Conservation (phyloP, 2,329 filamentous ascomycete species). For the Metarhizium rileyi region DNA sequence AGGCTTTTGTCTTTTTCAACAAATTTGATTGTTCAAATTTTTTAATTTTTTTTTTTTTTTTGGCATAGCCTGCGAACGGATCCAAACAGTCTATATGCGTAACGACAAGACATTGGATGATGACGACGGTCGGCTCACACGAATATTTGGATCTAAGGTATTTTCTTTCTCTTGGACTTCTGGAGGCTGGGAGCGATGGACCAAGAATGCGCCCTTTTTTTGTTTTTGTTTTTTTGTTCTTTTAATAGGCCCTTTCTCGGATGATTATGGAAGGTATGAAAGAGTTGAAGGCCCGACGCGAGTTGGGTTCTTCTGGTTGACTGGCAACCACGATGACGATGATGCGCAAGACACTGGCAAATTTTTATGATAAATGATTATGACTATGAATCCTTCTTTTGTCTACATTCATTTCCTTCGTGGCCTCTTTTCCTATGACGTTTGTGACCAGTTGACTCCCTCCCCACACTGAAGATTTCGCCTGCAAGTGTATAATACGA, state of each 20-base stretch:
- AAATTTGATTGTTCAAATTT: neutral
- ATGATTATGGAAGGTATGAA: neutral
- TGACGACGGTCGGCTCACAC: neutral
- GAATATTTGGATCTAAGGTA: neutral
- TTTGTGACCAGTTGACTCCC: neutral
- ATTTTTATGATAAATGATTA: slow-evolving; percentile 4
- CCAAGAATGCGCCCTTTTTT: neutral
- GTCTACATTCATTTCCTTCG: neutral
- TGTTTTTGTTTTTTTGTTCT: neutral
- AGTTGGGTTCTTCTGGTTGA: neutral
- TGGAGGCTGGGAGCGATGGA: neutral
- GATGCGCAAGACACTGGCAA: slow-evolving; percentile 1
- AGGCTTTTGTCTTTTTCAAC: neutral
- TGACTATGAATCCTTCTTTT: neutral
- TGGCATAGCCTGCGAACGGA: slow-evolving; percentile 4
- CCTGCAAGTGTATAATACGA: too few relatives aligned
- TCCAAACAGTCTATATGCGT: neutral
- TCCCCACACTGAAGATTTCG: too few relatives aligned
- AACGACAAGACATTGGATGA: neutral
- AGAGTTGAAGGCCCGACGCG: neutral
- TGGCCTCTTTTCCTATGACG: neutral
- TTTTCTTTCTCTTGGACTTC: neutral
- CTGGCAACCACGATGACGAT: neutral
- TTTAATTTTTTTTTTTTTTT: neutral
- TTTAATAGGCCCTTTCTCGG: neutral